Evolutionary conservation across 345 rosid genomes (phyloP), one percentile per base, ranked within the genome.

Genomic region (Laguncularia racemosa): DNA sequence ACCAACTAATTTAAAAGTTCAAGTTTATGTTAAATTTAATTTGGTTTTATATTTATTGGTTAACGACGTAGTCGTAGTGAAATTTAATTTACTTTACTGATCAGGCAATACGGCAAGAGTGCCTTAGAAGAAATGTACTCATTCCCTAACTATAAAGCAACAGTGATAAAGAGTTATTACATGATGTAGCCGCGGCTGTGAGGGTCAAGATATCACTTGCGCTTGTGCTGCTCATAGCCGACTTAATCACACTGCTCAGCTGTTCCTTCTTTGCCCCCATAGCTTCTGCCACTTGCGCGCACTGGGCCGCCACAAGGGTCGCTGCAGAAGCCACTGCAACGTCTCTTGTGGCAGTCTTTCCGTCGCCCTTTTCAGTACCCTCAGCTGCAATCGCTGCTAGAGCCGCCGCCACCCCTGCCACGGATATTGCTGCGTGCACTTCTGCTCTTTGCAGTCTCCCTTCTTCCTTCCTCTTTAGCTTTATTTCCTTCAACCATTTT

Each of bases 341-440:
- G 16, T 89, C 93, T 68, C 67, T 81, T n/a, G 73, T 59, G 1
- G 69, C 28, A 40, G 53, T 16, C 10, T 55, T 56, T 3, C 63
- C 59, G 7, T 68, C 58, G 8, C 68, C 73, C 53, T 47, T 75
- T 53, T 62, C 70, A 0, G 82, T 67, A 56, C 76, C 80, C 61
- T 84, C 86, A 1, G 89, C 87, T 9, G 95, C 86, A 59, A 91
- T 80, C 16, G 96, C 83, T 13, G 92, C 95, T 2, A 89, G 73
- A 57, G 91, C 85, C 9, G 98, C 91, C 0, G 98, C 98, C 3
- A 88, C 63, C 6, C 98, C 89, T 0, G 98, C 98, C 18, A 92
- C 81, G 13, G 95, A 83, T 28, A 92, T 63, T 4, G 96, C 96
- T 3, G 98, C 96, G n/a, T 92, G 93, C 2, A 86, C 91, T 75